Evolutionary conservation across 768 basidiomycete species (phyloP), one percentile per base, ranked within the genome.

Genomic region (Tulasnella sp.): DNA sequence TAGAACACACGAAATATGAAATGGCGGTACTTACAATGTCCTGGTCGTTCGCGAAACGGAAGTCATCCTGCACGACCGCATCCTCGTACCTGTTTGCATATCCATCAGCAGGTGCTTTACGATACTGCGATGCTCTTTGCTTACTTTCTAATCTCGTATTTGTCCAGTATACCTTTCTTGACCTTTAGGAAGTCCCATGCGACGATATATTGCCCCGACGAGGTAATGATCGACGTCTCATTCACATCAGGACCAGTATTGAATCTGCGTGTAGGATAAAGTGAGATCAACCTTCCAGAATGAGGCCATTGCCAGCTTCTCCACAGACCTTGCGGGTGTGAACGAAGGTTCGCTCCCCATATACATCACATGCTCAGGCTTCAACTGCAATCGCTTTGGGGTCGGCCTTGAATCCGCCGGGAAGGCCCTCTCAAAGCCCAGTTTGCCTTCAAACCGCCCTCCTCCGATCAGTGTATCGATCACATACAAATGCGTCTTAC

Each of bases 171-270:
- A 55, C 96, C 96, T 71, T 84, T 84, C 78, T 94, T 97, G 63
- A 98, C 88, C 68, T 93, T 92, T 46, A 78, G 80, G 69, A 99
- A 94, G 80, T 98, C 93, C 93, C 93, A 99, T 4, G 92, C 92
- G 66, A 97, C 79, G 60, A 97, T 87, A 65, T 81, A 97, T 68
- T 83, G 81, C 19, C 94, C 94, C 0, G 85, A 92, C 12, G 92
- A 91, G 0, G 94, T 98, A 49, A 98, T 85, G 59, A 98, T 98
- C 2, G 92, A 89, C 67, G 89, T 92, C 74, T 98, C 96, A 62
- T 84, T 82, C 64, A 88, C 82, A 17, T 83, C 86, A 67, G 87
- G 80, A 24, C 87, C 91, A 64, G 84, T 83, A 69, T 99, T 98
- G 72, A 99, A 99, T 66, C 93, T 96, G 67, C 21, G 46, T 24